These are phyloP conservation scores for Cymodocea nodosa DNA, from an alignment of 116 monocot genomes.

Conservation along the genomic window DNA sequence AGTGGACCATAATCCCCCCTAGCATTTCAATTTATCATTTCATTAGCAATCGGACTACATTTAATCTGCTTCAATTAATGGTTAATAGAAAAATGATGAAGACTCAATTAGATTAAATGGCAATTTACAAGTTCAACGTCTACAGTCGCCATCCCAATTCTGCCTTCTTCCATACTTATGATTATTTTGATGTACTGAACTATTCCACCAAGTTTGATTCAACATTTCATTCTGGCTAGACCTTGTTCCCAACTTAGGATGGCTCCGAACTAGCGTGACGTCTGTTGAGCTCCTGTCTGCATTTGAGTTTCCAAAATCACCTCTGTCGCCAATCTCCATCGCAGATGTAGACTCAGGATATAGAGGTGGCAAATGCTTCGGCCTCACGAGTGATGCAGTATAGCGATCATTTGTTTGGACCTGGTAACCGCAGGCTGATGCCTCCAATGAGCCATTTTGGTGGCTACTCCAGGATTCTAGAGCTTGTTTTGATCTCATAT, in stretches of 20 bases:
- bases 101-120: neutral
- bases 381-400: neutral
- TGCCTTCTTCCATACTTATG: slow-evolving; percentile 1
- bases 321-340: neutral
- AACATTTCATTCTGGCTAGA: neutral
- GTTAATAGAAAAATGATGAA: neutral
- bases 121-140: slow-evolving; percentile 4
- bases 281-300: neutral
- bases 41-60: too few species aligned
- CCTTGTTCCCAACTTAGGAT: neutral
- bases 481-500: neutral
- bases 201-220: neutral
- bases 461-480: slow-evolving; percentile 8
- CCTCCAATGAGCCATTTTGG: slow-evolving; percentile 5
- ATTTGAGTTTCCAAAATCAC: neutral
- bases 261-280: neutral
- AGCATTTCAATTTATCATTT: too few species aligned
- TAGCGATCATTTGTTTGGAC: neutral
- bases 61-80: too few species aligned
- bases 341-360: neutral
- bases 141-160: neutral
- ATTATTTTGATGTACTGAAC: neutral
- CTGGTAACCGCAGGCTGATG: neutral
- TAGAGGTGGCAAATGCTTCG: neutral
- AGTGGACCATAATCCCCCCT: too few species aligned